Base-by-base conservation (phyloP, 148 eudicot species). In the Tetragonia tetragonoides region DNA sequence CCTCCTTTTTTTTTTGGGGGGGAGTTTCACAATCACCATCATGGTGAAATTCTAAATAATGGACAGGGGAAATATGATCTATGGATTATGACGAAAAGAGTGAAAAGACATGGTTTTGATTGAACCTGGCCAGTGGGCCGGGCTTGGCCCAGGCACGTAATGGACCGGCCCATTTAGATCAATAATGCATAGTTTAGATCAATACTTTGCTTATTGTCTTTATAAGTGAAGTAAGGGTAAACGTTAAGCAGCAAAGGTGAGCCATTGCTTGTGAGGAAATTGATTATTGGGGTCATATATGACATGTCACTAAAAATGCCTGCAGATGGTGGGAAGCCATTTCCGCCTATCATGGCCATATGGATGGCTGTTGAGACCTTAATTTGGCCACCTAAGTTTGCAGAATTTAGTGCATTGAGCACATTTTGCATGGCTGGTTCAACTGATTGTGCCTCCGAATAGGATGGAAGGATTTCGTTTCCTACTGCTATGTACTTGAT, bases 401-500 rank as follows among this genome's bases (percentile, higher is more conserved):
- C 59, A 0, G 77, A 66, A 6, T 34, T 67, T 5, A 91, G n/a
- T 0, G 92, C 88, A 5, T 61, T 67, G 6, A 79, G 67, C 4
- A 91, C 21, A 69, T 83, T 89, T 34, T 73, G 60, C 78, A 89
- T 76, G 42, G 91, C 92, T 0, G 87, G 89, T 18, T 79, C 79
- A 34, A 90, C 84, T 4, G 54, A 85, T 2, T 66, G 40, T 16
- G 83, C 81, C 49, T n/a, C 72, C 5, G 21, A 67, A 14, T 80
- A 21, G 2, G 71, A 44, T 2, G 90, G 93, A 47, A 77, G 68
- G 6, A 87, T 75, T 68, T 89, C 90, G 39, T 90, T 88, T 3
- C 93, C 91, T 0, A 90, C 93, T 2, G 80, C 84, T 1, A 90
- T 80, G 75, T 86, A 86, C 6, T 75, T 81, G 44, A 84, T 80